A percentile compares a stretch with the other conserved stretches of the same genome.
Conservation (phyloP, 2,329 filamentous ascomycete genomes). For the Pezicula neosporulosa region DNA sequence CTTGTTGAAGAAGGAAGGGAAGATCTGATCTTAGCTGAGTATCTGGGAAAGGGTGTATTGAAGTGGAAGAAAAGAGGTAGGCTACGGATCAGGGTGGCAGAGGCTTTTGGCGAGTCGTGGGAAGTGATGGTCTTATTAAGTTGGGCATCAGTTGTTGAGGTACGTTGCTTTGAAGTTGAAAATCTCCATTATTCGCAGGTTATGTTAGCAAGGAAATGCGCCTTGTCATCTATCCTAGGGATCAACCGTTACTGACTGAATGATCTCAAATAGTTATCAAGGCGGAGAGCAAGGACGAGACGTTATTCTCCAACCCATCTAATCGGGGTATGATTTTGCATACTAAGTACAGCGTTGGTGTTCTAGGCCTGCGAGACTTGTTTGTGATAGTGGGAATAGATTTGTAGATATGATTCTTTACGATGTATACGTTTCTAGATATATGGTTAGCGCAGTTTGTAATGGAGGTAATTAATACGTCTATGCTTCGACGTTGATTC, state of each 20-base stretch:
- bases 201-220: not conserved
- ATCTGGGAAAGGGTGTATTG: constrained; percentile 17
- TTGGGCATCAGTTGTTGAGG: constrained; percentile 20
- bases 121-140: constrained; percentile 18
- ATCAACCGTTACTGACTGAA: not conserved
- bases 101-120: constrained; percentile 14
- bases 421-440: no score
- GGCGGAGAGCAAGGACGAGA: constrained; percentile 15
- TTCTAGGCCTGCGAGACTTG: no score
- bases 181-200: not conserved
- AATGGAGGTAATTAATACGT: no score
- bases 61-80: constrained; percentile 23
- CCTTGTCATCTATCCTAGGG: no score
- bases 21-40: constrained; percentile 15
- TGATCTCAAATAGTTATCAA: constrained; percentile 10
- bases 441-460: no score
- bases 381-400: no score
- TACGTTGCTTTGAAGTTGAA: constrained; percentile 3
- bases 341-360: no score
- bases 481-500: no score
- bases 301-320: constrained; percentile 19
- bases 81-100: constrained; percentile 12
- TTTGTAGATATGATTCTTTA: no score
- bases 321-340: constrained; percentile 3
- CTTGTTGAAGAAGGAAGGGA: constrained; percentile 18